A percentile compares a stretch with the other conserved stretches of the same genome.
Evolutionary conservation across 768 basidiomycete species (phyloP).

Genomic region (Tephrocybe sp.): DNA sequence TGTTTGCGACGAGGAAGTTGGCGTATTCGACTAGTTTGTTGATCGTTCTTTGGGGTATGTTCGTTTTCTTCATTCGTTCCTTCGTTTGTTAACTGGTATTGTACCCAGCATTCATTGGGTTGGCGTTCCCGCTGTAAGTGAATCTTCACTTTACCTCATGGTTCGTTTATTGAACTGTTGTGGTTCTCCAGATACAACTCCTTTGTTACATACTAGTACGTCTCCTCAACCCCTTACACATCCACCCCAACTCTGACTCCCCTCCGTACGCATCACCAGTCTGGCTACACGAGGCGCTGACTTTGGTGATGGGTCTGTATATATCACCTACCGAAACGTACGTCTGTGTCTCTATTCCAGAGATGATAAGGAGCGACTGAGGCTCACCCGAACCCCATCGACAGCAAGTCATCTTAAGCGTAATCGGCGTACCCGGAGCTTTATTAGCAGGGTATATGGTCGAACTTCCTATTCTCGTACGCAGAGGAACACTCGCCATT

Average conservation of each 20-base stretch:
- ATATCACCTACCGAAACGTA: slow-evolving; percentile 75
- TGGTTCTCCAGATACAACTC: slow-evolving; percentile 41
- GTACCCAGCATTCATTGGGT: slow-evolving; percentile 62
- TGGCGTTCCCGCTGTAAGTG: slow-evolving; percentile 71
- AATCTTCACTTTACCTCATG: slow-evolving; percentile 27
- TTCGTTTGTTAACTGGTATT: not conserved
- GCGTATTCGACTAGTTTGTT: slow-evolving; percentile 65
- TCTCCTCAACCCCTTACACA: not conserved
- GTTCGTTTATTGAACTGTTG: not conserved
- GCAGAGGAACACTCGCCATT: slow-evolving; percentile 63
- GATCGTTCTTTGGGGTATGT: slow-evolving; percentile 49
- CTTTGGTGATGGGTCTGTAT: slow-evolving; percentile 66
- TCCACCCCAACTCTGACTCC: not conserved
- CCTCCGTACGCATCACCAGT: slow-evolving; percentile 32
- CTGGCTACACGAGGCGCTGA: slow-evolving; percentile 63
- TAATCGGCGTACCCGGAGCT: slow-evolving; percentile 69
- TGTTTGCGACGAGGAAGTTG: slow-evolving; percentile 63
- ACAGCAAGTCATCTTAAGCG: slow-evolving; percentile 68
- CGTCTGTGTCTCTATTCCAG: slow-evolving; percentile 8
- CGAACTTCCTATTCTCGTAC: slow-evolving; percentile 59
- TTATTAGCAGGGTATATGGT: slow-evolving; percentile 71
- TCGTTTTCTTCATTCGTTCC: not conserved
- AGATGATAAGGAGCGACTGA: too few species aligned
- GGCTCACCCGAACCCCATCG: too few species aligned
- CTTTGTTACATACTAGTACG: slow-evolving; percentile 55